Percentiles rank a stretch among this genome's conserved stretches.
phyloP scores from a whole-genome alignment of 139 green algal species.

The Mychonastes homosphaera region DNA sequence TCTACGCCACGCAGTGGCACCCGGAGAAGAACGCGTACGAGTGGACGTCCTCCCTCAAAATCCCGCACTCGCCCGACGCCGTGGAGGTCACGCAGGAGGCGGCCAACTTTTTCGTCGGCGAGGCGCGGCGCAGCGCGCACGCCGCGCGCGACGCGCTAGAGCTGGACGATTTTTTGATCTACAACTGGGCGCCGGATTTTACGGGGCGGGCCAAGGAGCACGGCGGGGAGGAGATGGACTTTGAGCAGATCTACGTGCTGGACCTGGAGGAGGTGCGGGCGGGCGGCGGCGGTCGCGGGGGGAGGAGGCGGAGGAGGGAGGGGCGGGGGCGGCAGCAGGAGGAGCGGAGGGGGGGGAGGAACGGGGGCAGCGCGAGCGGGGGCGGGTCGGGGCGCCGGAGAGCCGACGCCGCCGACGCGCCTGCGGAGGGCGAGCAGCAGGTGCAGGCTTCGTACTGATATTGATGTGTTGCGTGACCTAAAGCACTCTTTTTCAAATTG shows the following conservation, averaged over 20 bases:
- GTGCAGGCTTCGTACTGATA: too few relatives aligned
- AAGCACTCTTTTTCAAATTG: too few relatives aligned
- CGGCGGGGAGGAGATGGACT: constrained; percentile 51
- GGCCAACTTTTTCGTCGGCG: constrained; percentile 60
- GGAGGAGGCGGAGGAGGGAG: not conserved
- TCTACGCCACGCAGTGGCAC: constrained; percentile 68
- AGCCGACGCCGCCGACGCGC: too few relatives aligned
- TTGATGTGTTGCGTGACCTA: too few relatives aligned
- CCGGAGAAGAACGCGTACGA: constrained; percentile 80
- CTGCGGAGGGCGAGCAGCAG: not conserved
- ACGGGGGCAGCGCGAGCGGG: too few relatives aligned
- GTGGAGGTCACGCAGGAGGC: constrained; percentile 48
- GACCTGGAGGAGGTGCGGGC: too few relatives aligned
- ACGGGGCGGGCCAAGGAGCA: constrained; percentile 39
- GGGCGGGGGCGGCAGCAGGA: not conserved
- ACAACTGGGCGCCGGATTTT: constrained; percentile 54
- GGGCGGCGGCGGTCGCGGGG: not conserved
- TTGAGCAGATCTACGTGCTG: constrained; percentile 68
- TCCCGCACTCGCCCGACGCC: constrained; percentile 50
- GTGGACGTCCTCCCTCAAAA: constrained; percentile 54
- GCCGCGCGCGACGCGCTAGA: constrained; percentile 24
- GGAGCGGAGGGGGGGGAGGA: not conserved
- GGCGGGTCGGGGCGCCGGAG: too few relatives aligned
- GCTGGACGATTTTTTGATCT: constrained; percentile 64
- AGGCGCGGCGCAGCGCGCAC: constrained; percentile 60